Conservation (phyloP, 352 stramenopile species). For the Blastocystis sp. region DNA sequence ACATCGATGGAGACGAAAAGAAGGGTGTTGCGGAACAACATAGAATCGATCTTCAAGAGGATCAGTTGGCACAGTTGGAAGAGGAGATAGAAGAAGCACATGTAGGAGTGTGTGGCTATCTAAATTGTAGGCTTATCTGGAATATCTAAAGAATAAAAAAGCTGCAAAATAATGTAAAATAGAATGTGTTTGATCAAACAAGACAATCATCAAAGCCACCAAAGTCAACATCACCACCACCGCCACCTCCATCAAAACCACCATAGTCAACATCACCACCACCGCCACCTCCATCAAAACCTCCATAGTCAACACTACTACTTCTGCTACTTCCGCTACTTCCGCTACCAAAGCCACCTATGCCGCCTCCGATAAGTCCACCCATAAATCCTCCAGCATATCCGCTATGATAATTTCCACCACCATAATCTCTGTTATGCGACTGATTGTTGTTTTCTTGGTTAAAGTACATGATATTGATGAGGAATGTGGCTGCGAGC, state of each 20-base stretch:
- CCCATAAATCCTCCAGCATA: neutral
- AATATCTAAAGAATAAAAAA: neutral
- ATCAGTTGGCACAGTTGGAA: neutral
- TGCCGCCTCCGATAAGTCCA: neutral
- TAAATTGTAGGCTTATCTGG: neutral
- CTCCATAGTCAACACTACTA: neutral
- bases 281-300: neutral
- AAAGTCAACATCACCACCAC: neutral
- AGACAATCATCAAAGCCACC: neutral
- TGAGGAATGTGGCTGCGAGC: conserved; percentile 30
- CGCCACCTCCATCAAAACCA: neutral
- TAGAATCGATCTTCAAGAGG: neutral
- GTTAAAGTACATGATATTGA: conserved; percentile 56
- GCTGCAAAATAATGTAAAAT: too few species aligned
- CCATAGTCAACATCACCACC: neutral
- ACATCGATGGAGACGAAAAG: conserved; percentile 29
- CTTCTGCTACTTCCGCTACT: neutral
- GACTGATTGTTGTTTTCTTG: neutral
- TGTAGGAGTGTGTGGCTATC: neutral
- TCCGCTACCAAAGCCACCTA: neutral
- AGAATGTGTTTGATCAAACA: neutral
- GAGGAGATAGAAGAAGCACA: conserved; percentile 3
- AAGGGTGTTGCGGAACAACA: neutral
- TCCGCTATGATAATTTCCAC: neutral
- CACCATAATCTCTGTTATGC: neutral